A percentile compares a stretch with the other conserved stretches of the same genome.
Evolutionary conservation across 2,329 filamentous ascomycete genomes (phyloP).

Genomic region (Epicoccum nigrum): DNA sequence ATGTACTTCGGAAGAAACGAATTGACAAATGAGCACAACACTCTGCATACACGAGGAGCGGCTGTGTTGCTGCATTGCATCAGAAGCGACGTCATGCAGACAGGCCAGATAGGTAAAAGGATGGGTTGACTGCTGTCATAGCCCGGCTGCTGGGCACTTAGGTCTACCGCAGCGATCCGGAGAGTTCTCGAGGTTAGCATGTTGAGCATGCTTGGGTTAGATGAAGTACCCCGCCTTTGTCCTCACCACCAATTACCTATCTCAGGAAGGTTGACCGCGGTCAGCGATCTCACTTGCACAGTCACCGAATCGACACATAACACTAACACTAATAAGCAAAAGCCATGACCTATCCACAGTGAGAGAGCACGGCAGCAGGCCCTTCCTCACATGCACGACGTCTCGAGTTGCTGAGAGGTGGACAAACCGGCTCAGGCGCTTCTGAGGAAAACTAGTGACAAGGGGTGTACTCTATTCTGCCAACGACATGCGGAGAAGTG

Average conservation of each 20-base stretch:
- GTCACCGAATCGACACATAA: conserved; percentile 18
- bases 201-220: conserved; percentile 1
- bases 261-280: conserved; percentile 4
- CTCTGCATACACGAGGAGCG: neutral
- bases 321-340: conserved; percentile 13
- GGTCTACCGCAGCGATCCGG: conserved; percentile 4
- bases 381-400: conserved; percentile 34
- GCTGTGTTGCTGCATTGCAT: neutral
- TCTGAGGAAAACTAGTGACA: conserved; percentile 29
- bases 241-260: neutral
- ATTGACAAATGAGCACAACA: neutral
- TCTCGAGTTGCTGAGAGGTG: conserved; percentile 9
- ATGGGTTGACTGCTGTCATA: neutral
- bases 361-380: conserved; percentile 14
- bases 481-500: conserved; percentile 27
- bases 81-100: conserved; percentile 13
- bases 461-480: conserved; percentile 19
- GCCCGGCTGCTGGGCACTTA: neutral
- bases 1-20: neutral
- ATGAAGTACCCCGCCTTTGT: conserved; percentile 12
- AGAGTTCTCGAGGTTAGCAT: conserved; percentile 7
- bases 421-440: conserved; percentile 41
- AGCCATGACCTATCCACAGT: conserved; percentile 29
- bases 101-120: conserved; percentile 1
- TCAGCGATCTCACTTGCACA: conserved; percentile 1